Evolutionary conservation across 2,329 filamentous ascomycete species (phyloP).

Genomic region (Fusarium nelsonii): DNA sequence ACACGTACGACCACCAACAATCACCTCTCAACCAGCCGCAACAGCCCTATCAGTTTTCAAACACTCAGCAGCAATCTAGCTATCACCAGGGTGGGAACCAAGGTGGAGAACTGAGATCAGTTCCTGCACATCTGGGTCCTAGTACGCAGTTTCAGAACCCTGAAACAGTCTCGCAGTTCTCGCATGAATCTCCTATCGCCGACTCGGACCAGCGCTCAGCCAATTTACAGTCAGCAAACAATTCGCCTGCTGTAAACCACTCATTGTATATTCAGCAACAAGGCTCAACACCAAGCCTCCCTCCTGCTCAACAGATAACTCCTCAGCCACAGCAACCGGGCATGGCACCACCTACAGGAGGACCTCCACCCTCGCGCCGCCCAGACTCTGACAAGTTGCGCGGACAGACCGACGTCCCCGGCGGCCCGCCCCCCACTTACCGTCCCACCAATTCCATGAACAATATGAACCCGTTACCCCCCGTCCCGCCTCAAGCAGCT

Average conservation of each 20-base stretch:
- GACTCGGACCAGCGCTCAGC: conserved; percentile 61
- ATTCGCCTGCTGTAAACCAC: conserved; percentile 59
- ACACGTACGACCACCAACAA: conserved; percentile 56
- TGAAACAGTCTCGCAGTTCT: conserved; percentile 72
- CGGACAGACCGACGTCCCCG: conserved; percentile 57
- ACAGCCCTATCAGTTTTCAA: conserved; percentile 45
- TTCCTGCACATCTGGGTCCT: conserved; percentile 53
- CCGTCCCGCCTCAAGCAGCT: conserved; percentile 52
- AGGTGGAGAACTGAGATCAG: conserved; percentile 52
- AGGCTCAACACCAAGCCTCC: conserved; percentile 48
- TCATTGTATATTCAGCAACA: conserved; percentile 54
- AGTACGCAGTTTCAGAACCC: conserved; percentile 58
- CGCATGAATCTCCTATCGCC: conserved; percentile 69
- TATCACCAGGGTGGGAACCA: conserved; percentile 50
- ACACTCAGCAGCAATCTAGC: conserved; percentile 52
- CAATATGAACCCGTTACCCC: conserved; percentile 59
- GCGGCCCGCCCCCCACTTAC: conserved; percentile 64
- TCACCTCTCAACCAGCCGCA: conserved; percentile 41
- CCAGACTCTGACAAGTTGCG: conserved; percentile 65
- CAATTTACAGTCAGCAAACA: conserved; percentile 59
- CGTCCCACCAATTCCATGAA: conserved; percentile 63
- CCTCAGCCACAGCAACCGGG: conserved; percentile 50
- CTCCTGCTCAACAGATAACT: conserved; percentile 48
- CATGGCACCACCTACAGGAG: conserved; percentile 64
- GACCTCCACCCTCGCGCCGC: conserved; percentile 59